A percentile compares a stretch with the other conserved stretches of the same genome.
These are phyloP conservation scores for Noccaea caerulescens DNA, from an alignment of 345 rosid genomes.

Conservation along the genomic window DNA sequence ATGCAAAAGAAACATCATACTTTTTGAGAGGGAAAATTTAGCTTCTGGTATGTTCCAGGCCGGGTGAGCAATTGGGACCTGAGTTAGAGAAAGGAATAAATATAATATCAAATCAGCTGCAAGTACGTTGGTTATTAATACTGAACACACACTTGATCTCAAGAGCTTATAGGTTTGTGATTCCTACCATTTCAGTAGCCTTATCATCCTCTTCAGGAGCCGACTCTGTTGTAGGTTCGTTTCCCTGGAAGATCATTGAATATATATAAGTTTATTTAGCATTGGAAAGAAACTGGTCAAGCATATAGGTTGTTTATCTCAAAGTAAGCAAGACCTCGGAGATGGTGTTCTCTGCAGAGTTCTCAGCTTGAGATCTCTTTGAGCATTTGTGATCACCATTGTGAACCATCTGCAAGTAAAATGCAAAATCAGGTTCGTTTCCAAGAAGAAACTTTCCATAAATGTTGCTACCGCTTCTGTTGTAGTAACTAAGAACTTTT, in stretches of 20 bases:
- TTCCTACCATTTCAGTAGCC: conserved; percentile 49
- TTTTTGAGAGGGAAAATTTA: conserved; percentile 46
- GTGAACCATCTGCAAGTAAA: conserved; percentile 63
- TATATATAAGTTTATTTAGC: conserved; percentile 21
- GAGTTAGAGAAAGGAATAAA: conserved; percentile 16
- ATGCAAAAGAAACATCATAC: conserved; percentile 42
- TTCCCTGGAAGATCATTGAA: conserved; percentile 44
- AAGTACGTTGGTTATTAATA: background rate
- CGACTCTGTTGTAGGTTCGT: conserved; percentile 46
- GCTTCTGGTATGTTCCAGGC: conserved; percentile 51
- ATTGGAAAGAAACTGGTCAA: background rate
- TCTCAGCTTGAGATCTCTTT: conserved; percentile 43
- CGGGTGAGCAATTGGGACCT: conserved; percentile 41
- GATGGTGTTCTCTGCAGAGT: conserved; percentile 52
- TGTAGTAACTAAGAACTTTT: background rate
- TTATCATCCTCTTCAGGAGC: conserved; percentile 37
- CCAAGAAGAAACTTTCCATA: conserved; percentile 5
- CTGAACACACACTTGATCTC: background rate
- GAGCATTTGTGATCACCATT: conserved; percentile 73
- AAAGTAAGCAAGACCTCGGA: conserved; percentile 51
- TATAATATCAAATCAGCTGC: background rate
- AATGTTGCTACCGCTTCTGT: background rate
- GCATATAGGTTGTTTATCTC: conserved; percentile 1
- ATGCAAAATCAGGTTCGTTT: conserved; percentile 17
- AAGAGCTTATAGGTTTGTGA: conserved; percentile 10